Percentiles rank a stretch among this genome's conserved stretches.
Conservation (phyloP, 495 filamentous ascomycete genomes). For the Hypomontagnella monticulosa region DNA sequence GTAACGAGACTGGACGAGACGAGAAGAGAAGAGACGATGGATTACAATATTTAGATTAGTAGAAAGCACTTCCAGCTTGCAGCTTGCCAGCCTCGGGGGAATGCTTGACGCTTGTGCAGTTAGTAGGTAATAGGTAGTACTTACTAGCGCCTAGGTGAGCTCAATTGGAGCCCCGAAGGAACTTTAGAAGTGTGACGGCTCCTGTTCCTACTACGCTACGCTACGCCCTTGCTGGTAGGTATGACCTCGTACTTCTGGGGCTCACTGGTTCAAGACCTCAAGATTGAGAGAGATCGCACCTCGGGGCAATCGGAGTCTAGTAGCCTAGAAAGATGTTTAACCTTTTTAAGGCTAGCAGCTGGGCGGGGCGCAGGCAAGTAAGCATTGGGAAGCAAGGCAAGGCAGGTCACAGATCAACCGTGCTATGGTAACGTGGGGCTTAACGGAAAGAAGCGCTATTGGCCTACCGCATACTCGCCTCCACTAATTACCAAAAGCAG, state of each 20-base stretch:
- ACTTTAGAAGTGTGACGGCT: constrained; percentile 20
- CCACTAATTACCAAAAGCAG: constrained; percentile 31
- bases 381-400: constrained; percentile 2
- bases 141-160: background rate
- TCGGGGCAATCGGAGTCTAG: constrained; percentile 26
- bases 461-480: background rate
- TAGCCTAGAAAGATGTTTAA: constrained; percentile 4
- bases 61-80: constrained; percentile 1
- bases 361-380: constrained; percentile 2
- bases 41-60: constrained; percentile 4
- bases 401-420: background rate
- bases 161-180: constrained; percentile 27
- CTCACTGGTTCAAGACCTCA: no score
- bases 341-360: constrained; percentile 17
- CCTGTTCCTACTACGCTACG: background rate
- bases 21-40: constrained; percentile 17
- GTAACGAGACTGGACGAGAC: background rate
- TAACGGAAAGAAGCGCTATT: constrained; percentile 42
- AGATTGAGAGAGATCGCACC: background rate
- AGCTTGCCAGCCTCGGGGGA: constrained; percentile 26
- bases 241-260: constrained; percentile 10
- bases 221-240: constrained; percentile 19
- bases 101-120: constrained; percentile 24
- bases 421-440: constrained; percentile 17
- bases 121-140: no score